Evolutionary conservation across 2,329 filamentous ascomycete genomes (phyloP).

Genomic region (Fusarium stilboides): DNA sequence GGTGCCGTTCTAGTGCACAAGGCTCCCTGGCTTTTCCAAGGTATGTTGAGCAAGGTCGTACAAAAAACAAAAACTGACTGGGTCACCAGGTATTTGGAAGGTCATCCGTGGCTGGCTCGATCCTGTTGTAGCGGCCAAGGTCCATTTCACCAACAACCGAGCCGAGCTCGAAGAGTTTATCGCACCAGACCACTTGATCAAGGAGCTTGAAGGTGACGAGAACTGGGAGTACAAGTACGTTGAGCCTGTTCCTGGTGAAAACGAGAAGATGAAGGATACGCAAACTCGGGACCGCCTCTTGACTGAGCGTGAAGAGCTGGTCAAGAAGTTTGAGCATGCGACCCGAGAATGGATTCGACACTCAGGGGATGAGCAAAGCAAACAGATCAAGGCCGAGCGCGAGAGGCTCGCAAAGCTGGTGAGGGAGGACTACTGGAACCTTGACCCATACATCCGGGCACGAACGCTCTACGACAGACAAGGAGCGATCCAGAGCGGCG

Average conservation of each 20-base stretch:
- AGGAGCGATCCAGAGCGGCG: conserved; percentile 78
- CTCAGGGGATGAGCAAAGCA: conserved; percentile 60
- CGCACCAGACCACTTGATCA: conserved; percentile 77
- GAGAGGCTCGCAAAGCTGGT: conserved; percentile 74
- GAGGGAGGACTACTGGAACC: conserved; percentile 84
- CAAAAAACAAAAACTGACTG: conserved; percentile 18
- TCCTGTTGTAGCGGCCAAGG: conserved; percentile 93
- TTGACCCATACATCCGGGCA: conserved; percentile 90
- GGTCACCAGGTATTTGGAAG: conserved; percentile 84
- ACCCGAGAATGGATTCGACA: conserved; percentile 81
- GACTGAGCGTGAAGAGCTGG: conserved; percentile 74
- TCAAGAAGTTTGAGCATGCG: conserved; percentile 79
- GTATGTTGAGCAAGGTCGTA: conserved; percentile 62
- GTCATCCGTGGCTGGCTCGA: conserved; percentile 97
- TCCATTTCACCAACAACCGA: conserved; percentile 89
- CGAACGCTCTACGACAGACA: conserved; percentile 87
- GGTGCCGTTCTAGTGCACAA: conserved; percentile 95
- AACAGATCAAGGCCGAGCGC: conserved; percentile 69
- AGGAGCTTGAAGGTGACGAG: conserved; percentile 89
- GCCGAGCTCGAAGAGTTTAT: conserved; percentile 87
- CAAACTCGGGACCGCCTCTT: conserved; percentile 75
- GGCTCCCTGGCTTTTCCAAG: conserved; percentile 96
- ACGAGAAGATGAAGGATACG: conserved; percentile 78
- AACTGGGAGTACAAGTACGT: conserved; percentile 87
- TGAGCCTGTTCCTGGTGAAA: conserved; percentile 83